phyloP scores from a whole-genome alignment of 805 yeast species.

The Candida golubevii region DNA sequence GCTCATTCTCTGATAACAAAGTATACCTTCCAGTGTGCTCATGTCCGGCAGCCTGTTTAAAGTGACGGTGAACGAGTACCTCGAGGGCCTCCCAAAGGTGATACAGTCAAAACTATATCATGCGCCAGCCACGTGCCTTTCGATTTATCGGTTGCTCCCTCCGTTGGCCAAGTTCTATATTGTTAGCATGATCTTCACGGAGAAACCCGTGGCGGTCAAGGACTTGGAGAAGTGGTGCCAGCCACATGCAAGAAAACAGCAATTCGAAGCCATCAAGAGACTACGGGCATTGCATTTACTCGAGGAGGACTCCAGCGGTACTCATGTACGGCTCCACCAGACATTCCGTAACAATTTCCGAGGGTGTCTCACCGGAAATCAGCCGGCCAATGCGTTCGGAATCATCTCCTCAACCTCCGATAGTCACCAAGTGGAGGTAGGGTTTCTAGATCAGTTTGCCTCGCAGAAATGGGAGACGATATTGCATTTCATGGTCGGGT shows the following conservation, averaged over 20 bases:
- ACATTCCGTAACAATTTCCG: slow-evolving; percentile 72
- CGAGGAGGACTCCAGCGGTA: slow-evolving; percentile 50
- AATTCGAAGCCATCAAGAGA: slow-evolving; percentile 75
- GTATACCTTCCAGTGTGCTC: no score
- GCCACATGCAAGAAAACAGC: slow-evolving; percentile 50
- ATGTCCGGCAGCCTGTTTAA: slow-evolving; percentile 37
- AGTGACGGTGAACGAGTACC: slow-evolving; percentile 77
- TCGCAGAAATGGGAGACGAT: slow-evolving; percentile 91
- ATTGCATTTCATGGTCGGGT: slow-evolving; percentile 96
- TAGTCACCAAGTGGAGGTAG: slow-evolving; percentile 54
- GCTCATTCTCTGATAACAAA: no score
- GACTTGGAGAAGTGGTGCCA: slow-evolving; percentile 77
- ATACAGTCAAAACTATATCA: slow-evolving; percentile 80
- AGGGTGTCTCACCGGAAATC: slow-evolving; percentile 81
- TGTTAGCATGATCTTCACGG: slow-evolving; percentile 81
- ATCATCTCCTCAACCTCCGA: slow-evolving; percentile 53
- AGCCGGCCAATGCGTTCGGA: slow-evolving; percentile 69
- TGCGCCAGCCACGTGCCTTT: slow-evolving; percentile 87
- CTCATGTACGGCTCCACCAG: slow-evolving; percentile 56
- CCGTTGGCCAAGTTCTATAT: slow-evolving; percentile 84
- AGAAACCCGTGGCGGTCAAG: slow-evolving; percentile 60
- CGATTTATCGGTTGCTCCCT: slow-evolving; percentile 86
- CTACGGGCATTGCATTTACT: slow-evolving; percentile 73
- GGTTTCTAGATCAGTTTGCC: slow-evolving; percentile 74
- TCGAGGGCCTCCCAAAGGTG: slow-evolving; percentile 83